Conservation (phyloP, 805 yeast species). For the Maudiozyma barnettii region DNA sequence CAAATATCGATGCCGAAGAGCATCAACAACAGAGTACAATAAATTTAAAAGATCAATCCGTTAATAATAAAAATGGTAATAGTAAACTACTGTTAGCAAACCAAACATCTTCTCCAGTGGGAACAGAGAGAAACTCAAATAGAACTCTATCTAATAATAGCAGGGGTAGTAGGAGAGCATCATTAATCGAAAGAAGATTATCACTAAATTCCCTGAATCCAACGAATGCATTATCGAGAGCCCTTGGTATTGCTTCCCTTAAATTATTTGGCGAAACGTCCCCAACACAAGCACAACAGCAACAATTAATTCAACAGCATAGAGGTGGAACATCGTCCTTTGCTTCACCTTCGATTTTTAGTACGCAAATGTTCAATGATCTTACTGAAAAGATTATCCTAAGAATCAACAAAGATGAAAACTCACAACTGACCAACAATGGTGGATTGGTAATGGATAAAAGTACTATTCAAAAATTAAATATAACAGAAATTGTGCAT, state of each 20-base stretch:
- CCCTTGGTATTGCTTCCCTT: constrained; percentile 79
- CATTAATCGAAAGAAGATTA: constrained; percentile 52
- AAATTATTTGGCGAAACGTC: constrained; percentile 58
- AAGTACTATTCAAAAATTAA: constrained; percentile 11
- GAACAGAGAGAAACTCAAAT: not conserved
- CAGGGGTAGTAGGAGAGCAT: constrained; percentile 42
- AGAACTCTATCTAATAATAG: constrained; percentile 2
- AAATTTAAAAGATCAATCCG: not conserved
- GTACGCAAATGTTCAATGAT: constrained; percentile 23
- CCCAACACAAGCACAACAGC: constrained; percentile 14
- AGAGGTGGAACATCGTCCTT: not conserved
- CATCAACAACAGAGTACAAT: not conserved
- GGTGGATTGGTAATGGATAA: not conserved
- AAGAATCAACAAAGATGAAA: constrained; percentile 15
- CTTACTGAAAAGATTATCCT: constrained; percentile 26
- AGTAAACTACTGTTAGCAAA: not conserved
- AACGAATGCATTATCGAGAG: constrained; percentile 79
- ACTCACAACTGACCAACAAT: not conserved
- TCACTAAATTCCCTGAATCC: constrained; percentile 65
- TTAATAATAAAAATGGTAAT: not conserved
- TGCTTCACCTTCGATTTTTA: constrained; percentile 12
- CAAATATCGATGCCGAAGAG: not conserved
- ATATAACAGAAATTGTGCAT: constrained; percentile 24
- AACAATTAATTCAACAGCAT: constrained; percentile 18
- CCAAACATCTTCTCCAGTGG: not conserved